Evolutionary conservation across 495 filamentous ascomycete genomes (phyloP).

Genomic region (Bacidia gigantensis): DNA sequence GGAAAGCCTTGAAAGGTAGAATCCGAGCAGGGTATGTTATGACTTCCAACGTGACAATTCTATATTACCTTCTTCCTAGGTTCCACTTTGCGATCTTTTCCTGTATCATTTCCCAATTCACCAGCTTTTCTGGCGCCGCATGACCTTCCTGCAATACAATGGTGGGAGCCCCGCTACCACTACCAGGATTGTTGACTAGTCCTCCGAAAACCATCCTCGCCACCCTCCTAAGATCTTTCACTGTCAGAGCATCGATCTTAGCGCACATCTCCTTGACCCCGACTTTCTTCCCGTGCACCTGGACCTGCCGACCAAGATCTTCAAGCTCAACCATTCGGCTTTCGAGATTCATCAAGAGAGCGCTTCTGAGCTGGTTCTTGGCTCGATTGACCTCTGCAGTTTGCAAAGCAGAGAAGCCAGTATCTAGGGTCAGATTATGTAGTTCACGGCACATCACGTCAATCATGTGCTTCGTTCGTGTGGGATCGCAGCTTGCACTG

Average conservation of each 20-base stretch:
- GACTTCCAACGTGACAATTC: too few species aligned
- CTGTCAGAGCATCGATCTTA: slow-evolving; percentile 68
- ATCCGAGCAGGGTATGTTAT: too few species aligned
- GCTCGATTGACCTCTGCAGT: slow-evolving; percentile 77
- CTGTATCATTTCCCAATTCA: slow-evolving; percentile 84
- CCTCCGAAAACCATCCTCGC: slow-evolving; percentile 69
- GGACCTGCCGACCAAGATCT: slow-evolving; percentile 89
- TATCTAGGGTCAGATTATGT: slow-evolving; percentile 57
- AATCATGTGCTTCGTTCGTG: slow-evolving; percentile 62
- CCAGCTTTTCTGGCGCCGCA: slow-evolving; percentile 34
- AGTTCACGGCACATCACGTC: slow-evolving; percentile 91
- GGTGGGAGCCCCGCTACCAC: slow-evolving; percentile 80
- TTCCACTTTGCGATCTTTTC: slow-evolving; percentile 72
- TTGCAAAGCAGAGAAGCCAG: slow-evolving; percentile 54
- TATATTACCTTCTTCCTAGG: slow-evolving; percentile 47
- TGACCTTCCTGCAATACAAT: slow-evolving; percentile 81
- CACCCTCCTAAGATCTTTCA: slow-evolving; percentile 74
- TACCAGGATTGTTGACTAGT: slow-evolving; percentile 56
- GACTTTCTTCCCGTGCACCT: slow-evolving; percentile 85
- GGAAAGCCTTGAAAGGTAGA: too few species aligned
- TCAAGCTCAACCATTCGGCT: slow-evolving; percentile 97
- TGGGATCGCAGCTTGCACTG: slow-evolving; percentile 67
- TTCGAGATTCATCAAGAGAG: slow-evolving; percentile 94
- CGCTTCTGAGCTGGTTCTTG: slow-evolving; percentile 90
- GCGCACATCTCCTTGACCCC: slow-evolving; percentile 85